Conservation (phyloP, 495 filamentous ascomycete species). For the Neurospora sp. region DNA sequence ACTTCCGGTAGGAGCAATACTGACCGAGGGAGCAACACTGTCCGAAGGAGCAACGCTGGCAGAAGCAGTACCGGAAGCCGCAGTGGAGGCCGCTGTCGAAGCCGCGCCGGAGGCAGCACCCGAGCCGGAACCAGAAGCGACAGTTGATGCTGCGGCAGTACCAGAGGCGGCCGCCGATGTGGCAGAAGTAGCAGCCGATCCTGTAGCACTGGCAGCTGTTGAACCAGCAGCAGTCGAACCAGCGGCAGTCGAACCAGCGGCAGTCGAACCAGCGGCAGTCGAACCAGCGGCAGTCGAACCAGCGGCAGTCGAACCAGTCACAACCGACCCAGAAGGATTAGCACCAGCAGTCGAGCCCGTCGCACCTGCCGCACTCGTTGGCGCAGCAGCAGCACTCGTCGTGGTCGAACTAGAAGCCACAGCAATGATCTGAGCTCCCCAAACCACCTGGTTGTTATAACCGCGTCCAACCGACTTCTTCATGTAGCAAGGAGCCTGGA, state of each 20-base stretch:
- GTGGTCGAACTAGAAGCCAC: neutral
- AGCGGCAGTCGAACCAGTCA: neutral
- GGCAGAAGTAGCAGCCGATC: neutral
- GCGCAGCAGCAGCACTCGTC: neutral
- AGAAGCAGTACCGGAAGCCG: neutral
- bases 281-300: neutral
- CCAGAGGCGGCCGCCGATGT: neutral
- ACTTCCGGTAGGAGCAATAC: neutral
- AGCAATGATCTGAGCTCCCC: conserved; percentile 5
- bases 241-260: neutral
- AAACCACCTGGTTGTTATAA: conserved; percentile 3
- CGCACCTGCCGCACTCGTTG: neutral
- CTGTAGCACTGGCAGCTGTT: neutral
- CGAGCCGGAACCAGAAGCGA: neutral
- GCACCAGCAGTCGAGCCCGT: neutral
- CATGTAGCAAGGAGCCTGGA: conserved; percentile 7
- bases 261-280: too few relatives aligned
- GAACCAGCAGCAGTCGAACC: neutral
- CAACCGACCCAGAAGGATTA: neutral
- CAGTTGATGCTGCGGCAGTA: neutral
- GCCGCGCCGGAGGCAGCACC: neutral
- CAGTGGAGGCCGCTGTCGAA: neutral
- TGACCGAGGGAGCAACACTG: neutral
- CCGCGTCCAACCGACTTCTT: conserved; percentile 5
- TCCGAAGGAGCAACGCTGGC: neutral